Evolutionary conservation across 1,139 yeast genomes (phyloP), one percentile per base, ranked within the genome.

Genomic region (Suhomyces guaymorum): DNA sequence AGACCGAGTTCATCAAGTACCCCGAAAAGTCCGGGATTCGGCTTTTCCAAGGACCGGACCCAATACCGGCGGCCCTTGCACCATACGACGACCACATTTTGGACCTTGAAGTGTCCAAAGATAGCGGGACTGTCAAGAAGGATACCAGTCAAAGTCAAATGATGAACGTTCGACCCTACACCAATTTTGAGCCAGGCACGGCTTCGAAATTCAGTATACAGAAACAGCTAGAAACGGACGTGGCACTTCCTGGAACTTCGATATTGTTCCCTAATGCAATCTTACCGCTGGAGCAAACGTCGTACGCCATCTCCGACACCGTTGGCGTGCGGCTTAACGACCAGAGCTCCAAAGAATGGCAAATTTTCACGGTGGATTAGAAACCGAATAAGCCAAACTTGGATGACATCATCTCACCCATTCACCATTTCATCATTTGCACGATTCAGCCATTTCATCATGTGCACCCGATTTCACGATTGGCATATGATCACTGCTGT

Each of bases 341-440:
- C 18, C 36, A 29, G 19, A 35, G 42, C 26, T 38, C 44, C 22
- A 41, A 38, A 18, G 33, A 30, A 22, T 41, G 44, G 44, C 39
- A 35, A 29, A 32, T 38, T 4, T 41, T 38, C 24, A 41, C 44
- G 9, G 25, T 38, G 15, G 34, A 32, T 13, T 17, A n/a, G 15
- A 8, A 17, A 5, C 19, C 19, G 19, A 17, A 8, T 17, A 6
- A 8, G 7, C 8, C 7, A 8, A 5, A 17, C 7, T 17, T 17
- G 19, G 7, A 17, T 17, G 19, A 17, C 19, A 17, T 17, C 19
- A 17, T 5, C 8, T 8, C 19, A 17, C 19, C n/a, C n/a, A n/a
- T n/a, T n/a, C n/a, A n/a, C n/a, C n/a, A n/a, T n/a, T n/a, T n/a
- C n/a, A n/a, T n/a, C n/a, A n/a, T n/a, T n/a, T n/a, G n/a, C n/a